phyloP scores from a whole-genome alignment of 164 flowering plant species.

The Vitis labrusca region DNA sequence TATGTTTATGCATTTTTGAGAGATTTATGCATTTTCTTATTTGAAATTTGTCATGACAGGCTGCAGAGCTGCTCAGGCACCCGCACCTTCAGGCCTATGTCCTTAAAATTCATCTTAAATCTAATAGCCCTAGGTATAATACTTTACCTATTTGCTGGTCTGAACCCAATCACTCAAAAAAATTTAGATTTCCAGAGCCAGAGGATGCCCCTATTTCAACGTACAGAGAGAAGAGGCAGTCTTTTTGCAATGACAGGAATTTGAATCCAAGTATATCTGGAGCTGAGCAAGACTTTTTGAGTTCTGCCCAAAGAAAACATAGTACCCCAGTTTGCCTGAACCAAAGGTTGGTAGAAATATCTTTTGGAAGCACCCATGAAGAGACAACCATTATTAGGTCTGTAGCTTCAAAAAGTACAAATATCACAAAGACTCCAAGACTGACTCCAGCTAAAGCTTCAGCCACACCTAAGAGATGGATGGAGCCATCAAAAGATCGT shows the following conservation, averaged over 20 bases:
- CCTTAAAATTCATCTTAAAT: constrained; percentile 62
- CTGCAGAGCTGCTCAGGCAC: constrained; percentile 83
- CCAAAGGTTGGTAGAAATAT: constrained; percentile 39
- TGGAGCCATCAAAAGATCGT: constrained; percentile 51
- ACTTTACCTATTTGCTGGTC: constrained; percentile 45
- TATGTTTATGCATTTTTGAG: too few species aligned
- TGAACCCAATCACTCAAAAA: constrained; percentile 38
- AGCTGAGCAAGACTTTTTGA: constrained; percentile 49
- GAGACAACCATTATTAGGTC: constrained; percentile 37
- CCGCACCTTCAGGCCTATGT: constrained; percentile 81
- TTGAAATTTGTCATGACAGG: constrained; percentile 43
- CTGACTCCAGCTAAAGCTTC: constrained; percentile 49
- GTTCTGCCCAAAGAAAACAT: constrained; percentile 41
- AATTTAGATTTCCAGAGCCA: constrained; percentile 51
- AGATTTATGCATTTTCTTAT: background rate
- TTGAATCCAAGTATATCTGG: constrained; percentile 69
- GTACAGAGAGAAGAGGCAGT: constrained; percentile 44
- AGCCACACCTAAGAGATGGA: constrained; percentile 53
- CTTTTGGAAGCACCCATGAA: constrained; percentile 42
- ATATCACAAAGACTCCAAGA: constrained; percentile 47
- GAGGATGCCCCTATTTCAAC: constrained; percentile 28
- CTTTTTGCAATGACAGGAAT: constrained; percentile 61
- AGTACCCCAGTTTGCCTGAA: constrained; percentile 32
- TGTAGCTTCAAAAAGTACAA: constrained; percentile 31
- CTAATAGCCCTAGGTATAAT: constrained; percentile 53